Conservation (phyloP, 2,329 filamentous ascomycete species). For the Aureobasidium subglaciale region DNA sequence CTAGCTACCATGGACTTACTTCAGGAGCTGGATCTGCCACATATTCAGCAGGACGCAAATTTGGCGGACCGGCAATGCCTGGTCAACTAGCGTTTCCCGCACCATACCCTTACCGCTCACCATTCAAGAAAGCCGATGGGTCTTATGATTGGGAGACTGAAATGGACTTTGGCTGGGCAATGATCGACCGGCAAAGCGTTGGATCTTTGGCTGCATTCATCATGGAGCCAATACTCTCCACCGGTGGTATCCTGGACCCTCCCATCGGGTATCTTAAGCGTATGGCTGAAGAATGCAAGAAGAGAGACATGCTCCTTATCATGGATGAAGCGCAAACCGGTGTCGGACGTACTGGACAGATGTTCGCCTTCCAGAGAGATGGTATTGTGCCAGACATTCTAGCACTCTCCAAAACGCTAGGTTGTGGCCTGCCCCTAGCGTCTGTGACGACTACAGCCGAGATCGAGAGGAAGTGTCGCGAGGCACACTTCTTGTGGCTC, state of each 20-base stretch:
- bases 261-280: constrained; percentile 53
- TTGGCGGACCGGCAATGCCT: constrained; percentile 43
- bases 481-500: constrained; percentile 24
- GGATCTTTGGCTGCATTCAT: constrained; percentile 59
- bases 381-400: constrained; percentile 42
- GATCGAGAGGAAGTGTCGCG: constrained; percentile 20
- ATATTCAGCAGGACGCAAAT: constrained; percentile 47
- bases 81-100: constrained; percentile 53
- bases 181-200: constrained; percentile 53
- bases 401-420: constrained; percentile 26
- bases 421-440: constrained; percentile 25
- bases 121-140: constrained; percentile 53
- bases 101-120: constrained; percentile 55
- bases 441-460: constrained; percentile 24
- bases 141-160: constrained; percentile 60
- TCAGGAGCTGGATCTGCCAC: constrained; percentile 45
- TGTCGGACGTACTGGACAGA: constrained; percentile 48
- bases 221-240: constrained; percentile 53
- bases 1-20: constrained; percentile 57
- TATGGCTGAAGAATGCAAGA: constrained; percentile 48
- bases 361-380: constrained; percentile 49
- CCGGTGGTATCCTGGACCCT: constrained; percentile 54
- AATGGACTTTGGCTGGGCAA: constrained; percentile 53
- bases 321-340: constrained; percentile 56
- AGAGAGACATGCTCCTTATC: constrained; percentile 51